phyloP scores from a whole-genome alignment of 768 basidiomycete genomes.

The Podaxis sp. region DNA sequence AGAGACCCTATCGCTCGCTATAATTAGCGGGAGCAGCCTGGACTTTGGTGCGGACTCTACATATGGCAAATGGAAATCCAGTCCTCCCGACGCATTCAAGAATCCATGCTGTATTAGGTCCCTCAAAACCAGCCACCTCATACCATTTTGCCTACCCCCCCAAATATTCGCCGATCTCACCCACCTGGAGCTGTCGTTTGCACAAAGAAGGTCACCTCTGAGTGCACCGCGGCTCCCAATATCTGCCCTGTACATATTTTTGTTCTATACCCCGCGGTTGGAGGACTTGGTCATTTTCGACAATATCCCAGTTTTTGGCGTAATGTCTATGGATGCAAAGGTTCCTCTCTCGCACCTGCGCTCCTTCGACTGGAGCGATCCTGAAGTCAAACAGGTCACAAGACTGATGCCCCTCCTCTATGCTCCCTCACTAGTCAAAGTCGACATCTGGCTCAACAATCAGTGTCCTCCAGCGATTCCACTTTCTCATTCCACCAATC shows the following conservation, averaged over 20 bases:
- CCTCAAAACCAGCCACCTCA: not conserved
- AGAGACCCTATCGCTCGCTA: not conserved
- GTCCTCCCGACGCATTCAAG: not conserved
- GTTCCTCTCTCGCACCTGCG: conserved; percentile 39
- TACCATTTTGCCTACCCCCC: not conserved
- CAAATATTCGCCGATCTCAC: conserved; percentile 33
- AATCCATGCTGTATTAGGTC: not conserved
- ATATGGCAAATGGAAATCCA: not conserved
- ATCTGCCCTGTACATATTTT: conserved; percentile 37
- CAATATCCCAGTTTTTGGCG: conserved; percentile 41
- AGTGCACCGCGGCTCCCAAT: conserved; percentile 32
- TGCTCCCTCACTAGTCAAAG: conserved; percentile 39
- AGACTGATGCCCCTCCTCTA: conserved; percentile 42
- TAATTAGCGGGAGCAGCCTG: not conserved
- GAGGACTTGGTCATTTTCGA: conserved; percentile 43
- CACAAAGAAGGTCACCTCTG: conserved; percentile 25
- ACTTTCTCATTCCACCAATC: conserved; percentile 19
- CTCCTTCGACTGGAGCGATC: conserved; percentile 48
- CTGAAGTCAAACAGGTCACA: conserved; percentile 40
- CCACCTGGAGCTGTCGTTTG: conserved; percentile 42
- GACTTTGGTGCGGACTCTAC: not conserved
- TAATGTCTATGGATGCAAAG: conserved; percentile 20
- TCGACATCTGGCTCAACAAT: conserved; percentile 39
- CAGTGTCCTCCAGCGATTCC: conserved; percentile 14
- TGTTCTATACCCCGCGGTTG: conserved; percentile 38